Percentiles rank a stretch among this genome's conserved stretches.
phyloP scores from a whole-genome alignment of 352 stramenopile genomes.

The Pythium grandisporangium region DNA sequence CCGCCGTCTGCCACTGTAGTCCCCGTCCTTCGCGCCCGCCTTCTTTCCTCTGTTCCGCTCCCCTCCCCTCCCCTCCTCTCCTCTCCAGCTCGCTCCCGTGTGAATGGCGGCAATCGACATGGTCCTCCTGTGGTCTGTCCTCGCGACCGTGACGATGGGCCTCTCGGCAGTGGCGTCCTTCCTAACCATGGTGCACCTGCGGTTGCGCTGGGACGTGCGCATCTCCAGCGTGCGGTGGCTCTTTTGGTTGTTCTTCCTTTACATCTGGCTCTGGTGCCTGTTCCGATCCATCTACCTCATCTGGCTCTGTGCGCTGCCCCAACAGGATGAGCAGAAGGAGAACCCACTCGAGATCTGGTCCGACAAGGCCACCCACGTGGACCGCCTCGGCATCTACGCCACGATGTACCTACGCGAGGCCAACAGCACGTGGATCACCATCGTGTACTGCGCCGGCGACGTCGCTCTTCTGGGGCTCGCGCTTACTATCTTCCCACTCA shows the following conservation, averaged over 20 bases:
- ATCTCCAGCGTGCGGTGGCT: constrained; percentile 40
- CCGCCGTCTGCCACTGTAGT: too few species aligned
- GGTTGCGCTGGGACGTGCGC: constrained; percentile 1
- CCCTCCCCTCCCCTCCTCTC: background rate
- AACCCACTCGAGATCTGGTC: background rate
- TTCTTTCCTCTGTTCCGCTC: too few species aligned
- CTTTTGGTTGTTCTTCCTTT: constrained; percentile 44
- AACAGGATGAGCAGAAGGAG: background rate
- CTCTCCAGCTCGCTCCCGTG: background rate
- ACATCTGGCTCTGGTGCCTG: constrained; percentile 32
- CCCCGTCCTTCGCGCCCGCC: too few species aligned
- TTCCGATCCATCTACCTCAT: constrained; percentile 28
- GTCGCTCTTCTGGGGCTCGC: constrained; percentile 39
- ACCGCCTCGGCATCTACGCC: constrained; percentile 36
- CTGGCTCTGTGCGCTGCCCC: constrained; percentile 5
- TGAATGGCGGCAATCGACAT: constrained; percentile 8
- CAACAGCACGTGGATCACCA: constrained; percentile 11
- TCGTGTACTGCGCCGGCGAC: constrained; percentile 29
- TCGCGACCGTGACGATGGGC: background rate
- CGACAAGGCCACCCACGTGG: constrained; percentile 15
- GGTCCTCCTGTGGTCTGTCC: constrained; percentile 7
- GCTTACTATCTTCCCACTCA: constrained; percentile 37
- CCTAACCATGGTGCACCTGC: background rate
- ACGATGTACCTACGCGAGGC: constrained; percentile 18
- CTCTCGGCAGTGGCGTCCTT: constrained; percentile 1